Evolutionary conservation across 805 yeast genomes (phyloP).

Genomic region (Lachancea waltii): DNA sequence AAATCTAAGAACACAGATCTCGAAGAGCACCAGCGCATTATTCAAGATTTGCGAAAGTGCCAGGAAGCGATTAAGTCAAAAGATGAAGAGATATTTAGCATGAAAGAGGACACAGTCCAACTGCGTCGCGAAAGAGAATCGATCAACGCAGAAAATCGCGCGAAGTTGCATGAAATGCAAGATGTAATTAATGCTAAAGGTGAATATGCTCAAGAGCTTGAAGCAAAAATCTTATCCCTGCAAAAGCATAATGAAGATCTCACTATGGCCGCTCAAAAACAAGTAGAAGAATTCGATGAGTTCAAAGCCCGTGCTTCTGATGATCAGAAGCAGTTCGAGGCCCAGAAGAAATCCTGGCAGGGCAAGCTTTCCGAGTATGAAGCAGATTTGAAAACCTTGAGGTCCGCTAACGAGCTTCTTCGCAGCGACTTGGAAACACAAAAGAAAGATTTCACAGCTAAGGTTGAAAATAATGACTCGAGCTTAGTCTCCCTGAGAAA

Average conservation of each 20-base stretch:
- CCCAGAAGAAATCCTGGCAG: background rate
- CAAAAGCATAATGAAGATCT: background rate
- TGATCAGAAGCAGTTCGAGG: background rate
- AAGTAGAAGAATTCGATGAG: slow-evolving; percentile 2
- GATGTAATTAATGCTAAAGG: background rate
- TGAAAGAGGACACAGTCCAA: slow-evolving; percentile 5
- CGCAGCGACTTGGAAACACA: slow-evolving; percentile 1
- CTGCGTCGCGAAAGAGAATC: background rate
- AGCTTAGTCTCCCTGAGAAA: background rate
- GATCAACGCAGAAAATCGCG: background rate
- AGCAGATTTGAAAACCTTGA: background rate
- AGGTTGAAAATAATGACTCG: slow-evolving; percentile 1
- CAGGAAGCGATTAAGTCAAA: background rate
- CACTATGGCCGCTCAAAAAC: background rate
- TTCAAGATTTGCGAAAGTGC: slow-evolving; percentile 1
- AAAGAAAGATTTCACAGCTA: slow-evolving; percentile 1
- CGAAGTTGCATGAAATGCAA: background rate
- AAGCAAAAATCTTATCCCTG: background rate
- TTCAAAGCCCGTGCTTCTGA: background rate
- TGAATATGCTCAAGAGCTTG: background rate
- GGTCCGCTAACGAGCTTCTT: background rate
- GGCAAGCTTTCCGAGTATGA: background rate
- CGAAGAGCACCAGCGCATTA: background rate
- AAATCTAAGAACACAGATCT: background rate
- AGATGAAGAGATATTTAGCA: slow-evolving; percentile 1